Evolutionary conservation across 2,329 filamentous ascomycete species (phyloP).

Genomic region (Fusarium staphyleae): DNA sequence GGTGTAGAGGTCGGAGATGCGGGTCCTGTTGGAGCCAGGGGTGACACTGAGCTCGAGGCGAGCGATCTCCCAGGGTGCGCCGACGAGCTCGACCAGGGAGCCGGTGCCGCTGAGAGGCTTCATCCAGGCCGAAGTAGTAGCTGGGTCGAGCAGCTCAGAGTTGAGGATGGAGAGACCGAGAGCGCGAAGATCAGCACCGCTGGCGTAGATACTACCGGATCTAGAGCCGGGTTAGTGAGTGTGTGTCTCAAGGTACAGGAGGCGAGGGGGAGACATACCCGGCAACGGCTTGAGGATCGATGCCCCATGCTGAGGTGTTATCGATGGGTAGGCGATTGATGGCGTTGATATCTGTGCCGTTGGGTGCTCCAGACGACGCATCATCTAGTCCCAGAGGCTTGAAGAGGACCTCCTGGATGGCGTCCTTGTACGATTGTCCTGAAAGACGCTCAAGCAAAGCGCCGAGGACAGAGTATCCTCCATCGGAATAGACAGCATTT

Average conservation of each 20-base stretch:
- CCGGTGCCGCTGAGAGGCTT: constrained; percentile 33
- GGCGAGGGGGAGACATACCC: constrained; percentile 15
- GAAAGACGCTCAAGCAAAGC: constrained; percentile 25
- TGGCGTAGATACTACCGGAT: constrained; percentile 28
- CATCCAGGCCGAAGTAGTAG: constrained; percentile 25
- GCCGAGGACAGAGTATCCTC: constrained; percentile 24
- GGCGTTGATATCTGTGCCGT: constrained; percentile 15
- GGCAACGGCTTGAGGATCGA: constrained; percentile 32
- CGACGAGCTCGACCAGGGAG: constrained; percentile 23
- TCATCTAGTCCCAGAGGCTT: constrained; percentile 21
- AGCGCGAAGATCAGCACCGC: constrained; percentile 17
- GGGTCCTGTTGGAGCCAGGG: constrained; percentile 30
- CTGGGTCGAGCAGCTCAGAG: constrained; percentile 17
- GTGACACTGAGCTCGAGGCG: constrained; percentile 32
- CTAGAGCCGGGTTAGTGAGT: constrained; percentile 8
- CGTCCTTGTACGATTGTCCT: constrained; percentile 15
- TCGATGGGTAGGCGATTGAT: constrained; percentile 5
- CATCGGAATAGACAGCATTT: constrained; percentile 36
- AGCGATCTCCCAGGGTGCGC: constrained; percentile 34
- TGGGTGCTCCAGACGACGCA: constrained; percentile 6
- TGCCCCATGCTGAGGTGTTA: constrained; percentile 14
- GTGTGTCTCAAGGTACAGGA: neutral
- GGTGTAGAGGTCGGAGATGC: constrained; percentile 29
- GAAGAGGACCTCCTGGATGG: constrained; percentile 7
- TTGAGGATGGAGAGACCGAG: constrained; percentile 34